phyloP scores from a whole-genome alignment of 768 basidiomycete species.

The Kwoniella mangroviensis region DNA sequence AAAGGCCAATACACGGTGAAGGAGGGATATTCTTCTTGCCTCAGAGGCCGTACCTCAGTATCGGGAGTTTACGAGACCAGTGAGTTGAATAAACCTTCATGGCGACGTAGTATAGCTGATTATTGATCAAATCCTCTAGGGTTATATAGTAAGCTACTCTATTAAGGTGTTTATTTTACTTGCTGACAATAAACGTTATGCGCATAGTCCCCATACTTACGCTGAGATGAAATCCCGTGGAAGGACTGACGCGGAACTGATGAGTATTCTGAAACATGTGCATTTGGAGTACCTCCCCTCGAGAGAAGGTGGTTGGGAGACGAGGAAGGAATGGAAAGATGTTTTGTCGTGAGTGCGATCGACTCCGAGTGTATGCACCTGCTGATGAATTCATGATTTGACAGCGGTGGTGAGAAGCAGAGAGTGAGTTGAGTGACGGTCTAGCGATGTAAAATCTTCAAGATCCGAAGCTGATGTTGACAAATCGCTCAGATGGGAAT shows the following conservation, averaged over 20 bases:
- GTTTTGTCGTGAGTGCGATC: conserved; percentile 63
- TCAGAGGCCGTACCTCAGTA: conserved; percentile 89
- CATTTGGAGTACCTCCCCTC: conserved; percentile 82
- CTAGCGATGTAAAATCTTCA: too few species aligned
- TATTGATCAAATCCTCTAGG: conserved; percentile 48
- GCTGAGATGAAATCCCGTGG: conserved; percentile 69
- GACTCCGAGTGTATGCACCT: too few species aligned
- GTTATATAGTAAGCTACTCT: conserved; percentile 69
- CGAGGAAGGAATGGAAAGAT: conserved; percentile 94
- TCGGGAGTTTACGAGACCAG: conserved; percentile 86
- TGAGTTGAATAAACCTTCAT: conserved; percentile 48
- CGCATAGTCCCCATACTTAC: conserved; percentile 71
- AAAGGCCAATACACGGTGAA: conserved; percentile 67
- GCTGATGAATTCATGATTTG: too few species aligned
- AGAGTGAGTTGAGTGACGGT: conserved; percentile 64
- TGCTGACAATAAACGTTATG: background rate
- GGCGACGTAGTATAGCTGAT: background rate
- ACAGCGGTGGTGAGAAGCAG: conserved; percentile 98
- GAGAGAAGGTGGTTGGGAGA: conserved; percentile 86
- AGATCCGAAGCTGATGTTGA: background rate
- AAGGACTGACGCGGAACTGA: conserved; percentile 70
- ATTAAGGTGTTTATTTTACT: background rate
- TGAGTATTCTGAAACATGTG: conserved; percentile 76
- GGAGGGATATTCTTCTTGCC: conserved; percentile 70
- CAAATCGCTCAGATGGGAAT: conserved; percentile 76